A percentile compares a stretch with the other conserved stretches of the same genome.
phyloP scores from a whole-genome alignment of 2,329 filamentous ascomycete species.

The Cytospora piceicola region DNA sequence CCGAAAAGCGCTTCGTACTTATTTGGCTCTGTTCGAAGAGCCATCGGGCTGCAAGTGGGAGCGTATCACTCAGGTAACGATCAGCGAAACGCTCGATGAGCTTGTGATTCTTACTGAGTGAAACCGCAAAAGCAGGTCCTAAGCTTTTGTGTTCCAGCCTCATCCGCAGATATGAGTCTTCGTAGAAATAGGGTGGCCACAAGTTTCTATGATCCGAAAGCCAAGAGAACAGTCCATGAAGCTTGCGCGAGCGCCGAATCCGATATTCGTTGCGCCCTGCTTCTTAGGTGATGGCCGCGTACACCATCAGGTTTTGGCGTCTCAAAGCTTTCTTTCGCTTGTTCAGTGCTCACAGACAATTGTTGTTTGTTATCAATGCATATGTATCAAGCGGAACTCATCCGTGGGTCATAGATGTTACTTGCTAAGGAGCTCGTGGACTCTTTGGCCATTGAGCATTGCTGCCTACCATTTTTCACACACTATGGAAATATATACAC shows the following conservation, averaged over 20 bases:
- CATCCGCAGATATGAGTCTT: neutral
- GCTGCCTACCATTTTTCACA: too few relatives aligned
- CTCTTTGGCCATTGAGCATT: too few relatives aligned
- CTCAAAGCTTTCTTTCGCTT: too few relatives aligned
- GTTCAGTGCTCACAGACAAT: too few relatives aligned
- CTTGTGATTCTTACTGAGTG: constrained; percentile 4
- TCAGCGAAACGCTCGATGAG: neutral
- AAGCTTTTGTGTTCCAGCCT: neutral
- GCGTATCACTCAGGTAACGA: neutral
- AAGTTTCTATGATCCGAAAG: neutral
- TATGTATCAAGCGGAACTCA: too few relatives aligned
- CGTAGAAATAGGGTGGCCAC: too few relatives aligned
- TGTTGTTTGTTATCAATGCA: too few relatives aligned
- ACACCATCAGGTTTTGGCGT: neutral
- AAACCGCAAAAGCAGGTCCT: too few relatives aligned
- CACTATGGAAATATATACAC: too few relatives aligned
- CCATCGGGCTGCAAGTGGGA: neutral
- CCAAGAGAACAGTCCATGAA: neutral
- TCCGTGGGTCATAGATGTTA: too few relatives aligned
- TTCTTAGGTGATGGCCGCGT: neutral
- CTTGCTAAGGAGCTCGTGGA: too few relatives aligned
- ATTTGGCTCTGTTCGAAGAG: neutral
- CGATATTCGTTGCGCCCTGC: neutral
- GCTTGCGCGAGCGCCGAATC: too few relatives aligned
- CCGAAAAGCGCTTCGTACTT: neutral